Conservation (phyloP, 257 asterid species). For the Striga asiatica region DNA sequence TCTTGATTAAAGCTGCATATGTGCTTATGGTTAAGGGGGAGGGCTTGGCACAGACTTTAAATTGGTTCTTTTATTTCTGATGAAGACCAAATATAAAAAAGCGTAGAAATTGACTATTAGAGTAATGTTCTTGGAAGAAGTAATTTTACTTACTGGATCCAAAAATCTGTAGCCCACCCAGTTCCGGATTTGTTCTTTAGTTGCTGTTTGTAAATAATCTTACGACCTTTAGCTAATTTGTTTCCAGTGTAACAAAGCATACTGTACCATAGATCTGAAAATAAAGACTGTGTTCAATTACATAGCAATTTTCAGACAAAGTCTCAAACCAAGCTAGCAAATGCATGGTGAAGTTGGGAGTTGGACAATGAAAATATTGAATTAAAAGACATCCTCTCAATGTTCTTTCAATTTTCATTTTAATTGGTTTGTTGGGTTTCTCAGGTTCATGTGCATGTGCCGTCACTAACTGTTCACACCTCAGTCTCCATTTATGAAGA, state of each 20-base stretch:
- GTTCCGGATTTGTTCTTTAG: background rate
- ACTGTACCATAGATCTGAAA: background rate
- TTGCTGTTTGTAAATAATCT: background rate
- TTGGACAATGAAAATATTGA: background rate
- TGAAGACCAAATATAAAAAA: background rate
- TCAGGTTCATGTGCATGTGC: conserved; percentile 56
- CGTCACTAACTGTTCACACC: conserved; percentile 54
- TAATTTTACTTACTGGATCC: background rate
- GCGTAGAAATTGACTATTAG: background rate
- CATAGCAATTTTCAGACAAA: no score
- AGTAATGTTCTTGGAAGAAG: background rate
- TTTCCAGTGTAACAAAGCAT: conserved; percentile 4
- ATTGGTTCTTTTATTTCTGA: background rate
- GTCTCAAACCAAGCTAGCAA: no score
- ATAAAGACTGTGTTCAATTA: background rate
- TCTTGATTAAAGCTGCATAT: background rate
- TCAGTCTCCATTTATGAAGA: conserved; percentile 48
- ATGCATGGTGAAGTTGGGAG: background rate
- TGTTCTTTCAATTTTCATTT: conserved; percentile 1
- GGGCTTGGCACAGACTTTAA: background rate
- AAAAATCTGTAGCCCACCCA: background rate
- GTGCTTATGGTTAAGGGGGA: background rate
- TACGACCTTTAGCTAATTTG: conserved; percentile 4
- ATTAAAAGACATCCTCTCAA: conserved; percentile 9
- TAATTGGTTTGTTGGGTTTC: conserved; percentile 20